Evolutionary conservation across 192 early-diverging fungal genomes (phyloP), one percentile per base, ranked within the genome.

Genomic region (Diversispora epigaea): DNA sequence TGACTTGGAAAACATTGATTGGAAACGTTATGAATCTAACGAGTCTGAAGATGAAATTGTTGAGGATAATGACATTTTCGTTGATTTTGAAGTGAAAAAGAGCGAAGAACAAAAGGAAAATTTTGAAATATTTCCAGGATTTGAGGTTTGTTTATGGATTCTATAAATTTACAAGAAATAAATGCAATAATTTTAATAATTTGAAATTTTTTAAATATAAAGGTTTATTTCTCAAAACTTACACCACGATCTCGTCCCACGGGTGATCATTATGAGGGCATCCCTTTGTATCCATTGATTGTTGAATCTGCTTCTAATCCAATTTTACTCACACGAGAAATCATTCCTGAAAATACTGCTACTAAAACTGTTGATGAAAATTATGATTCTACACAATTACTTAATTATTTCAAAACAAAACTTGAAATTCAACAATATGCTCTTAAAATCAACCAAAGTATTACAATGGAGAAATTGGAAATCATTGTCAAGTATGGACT

Each of bases 81-180:
- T 56, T 60, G 70, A 72, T 1, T 72, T 46, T 49, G 55, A 72
- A 56, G 70, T 72, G 4, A 60, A 32, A 43, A 60, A 72, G 22
- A 72, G 70, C 22, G 56, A 72, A 46, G 70, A 72, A 46, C 32
- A 72, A 72, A 57, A 72, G 11, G 70, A 72, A 44, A 21, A 72
- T 25, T 72, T 72, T 25, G 19, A 46, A 46, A 17, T 46, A 4
- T 21, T 45, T 60, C 41, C 54, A 7, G 70, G 70, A 15, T 72
- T 72, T 72, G 25, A 72, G 55, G 70, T 72, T 32, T 32, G 25
- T 32, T 32, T 32, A 32, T 32, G 25, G n/a, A n/a, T n/a, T n/a
- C n/a, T n/a, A n/a, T n/a, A n/a, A n/a, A 32, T 32, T 32, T 32
- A 32, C 2, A 2, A 32, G 25, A 32, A 32, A 32, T 32, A 32